These are phyloP conservation scores for Cercospora berteroae DNA, from an alignment of 2,329 filamentous ascomycete species.

Conservation along the genomic window DNA sequence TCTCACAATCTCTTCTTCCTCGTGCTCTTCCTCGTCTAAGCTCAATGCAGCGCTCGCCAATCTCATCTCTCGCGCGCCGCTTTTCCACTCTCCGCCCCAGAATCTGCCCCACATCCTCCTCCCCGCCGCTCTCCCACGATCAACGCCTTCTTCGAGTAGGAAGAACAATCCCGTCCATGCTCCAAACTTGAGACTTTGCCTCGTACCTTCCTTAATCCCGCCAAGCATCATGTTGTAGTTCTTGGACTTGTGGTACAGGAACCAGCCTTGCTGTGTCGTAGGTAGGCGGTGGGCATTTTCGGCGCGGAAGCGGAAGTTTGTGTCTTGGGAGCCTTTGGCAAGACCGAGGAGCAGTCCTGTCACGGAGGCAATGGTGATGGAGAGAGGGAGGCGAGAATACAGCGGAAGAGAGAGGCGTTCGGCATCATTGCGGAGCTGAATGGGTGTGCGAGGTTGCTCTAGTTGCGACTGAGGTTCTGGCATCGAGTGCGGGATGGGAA, in stretches of 20 bases:
- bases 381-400: conserved; percentile 34
- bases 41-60: conserved; percentile 36
- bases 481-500: conserved; percentile 5
- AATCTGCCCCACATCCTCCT: conserved; percentile 43
- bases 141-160: conserved; percentile 79
- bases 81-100: conserved; percentile 33
- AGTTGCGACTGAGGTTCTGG: not conserved
- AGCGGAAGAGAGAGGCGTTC: conserved; percentile 38
- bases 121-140: conserved; percentile 68
- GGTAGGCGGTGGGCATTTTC: conserved; percentile 96
- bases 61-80: conserved; percentile 36
- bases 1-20: conserved; percentile 43
- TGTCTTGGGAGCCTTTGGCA: conserved; percentile 34
- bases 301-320: conserved; percentile 79
- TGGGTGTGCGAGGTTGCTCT: not conserved
- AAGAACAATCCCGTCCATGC: conserved; percentile 76
- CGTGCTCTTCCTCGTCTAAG: conserved; percentile 19
- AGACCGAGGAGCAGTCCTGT: conserved; percentile 36
- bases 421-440: conserved; percentile 17
- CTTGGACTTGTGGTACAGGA: conserved; percentile 97
- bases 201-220: conserved; percentile 73
- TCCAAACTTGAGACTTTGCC: conserved; percentile 68
- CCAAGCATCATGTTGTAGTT: conserved; percentile 84
- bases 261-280: conserved; percentile 81
- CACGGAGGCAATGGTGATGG: conserved; percentile 27